Evolutionary conservation across 176 grass and related monocot species (phyloP).

Genomic region (Lolium multiflorum): DNA sequence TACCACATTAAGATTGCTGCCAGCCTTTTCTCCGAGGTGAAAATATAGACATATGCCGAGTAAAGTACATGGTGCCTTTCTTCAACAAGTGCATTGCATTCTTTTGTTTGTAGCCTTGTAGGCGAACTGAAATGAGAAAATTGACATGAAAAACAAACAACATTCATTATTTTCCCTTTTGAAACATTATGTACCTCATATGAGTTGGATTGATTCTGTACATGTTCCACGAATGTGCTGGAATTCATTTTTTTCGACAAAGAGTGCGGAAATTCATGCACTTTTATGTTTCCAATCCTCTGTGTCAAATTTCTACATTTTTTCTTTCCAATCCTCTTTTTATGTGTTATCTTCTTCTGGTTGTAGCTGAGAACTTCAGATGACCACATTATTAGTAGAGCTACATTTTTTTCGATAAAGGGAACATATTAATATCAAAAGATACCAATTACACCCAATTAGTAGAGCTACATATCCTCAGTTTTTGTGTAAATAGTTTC

Average conservation of each 20-base stretch:
- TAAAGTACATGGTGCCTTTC: constrained; percentile 16
- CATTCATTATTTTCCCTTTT: neutral
- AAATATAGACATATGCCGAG: neutral
- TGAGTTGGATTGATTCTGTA: neutral
- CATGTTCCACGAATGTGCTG: neutral
- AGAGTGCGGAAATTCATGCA: neutral
- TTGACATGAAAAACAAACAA: too few relatives aligned
- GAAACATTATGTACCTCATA: neutral
- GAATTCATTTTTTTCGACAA: neutral
- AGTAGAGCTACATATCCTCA: constrained; percentile 20
- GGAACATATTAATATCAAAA: too few relatives aligned
- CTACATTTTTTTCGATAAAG: neutral
- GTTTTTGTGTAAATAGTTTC: constrained; percentile 11
- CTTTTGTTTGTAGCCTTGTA: neutral
- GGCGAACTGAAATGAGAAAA: neutral
- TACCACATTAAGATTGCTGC: neutral
- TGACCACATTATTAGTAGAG: constrained; percentile 18
- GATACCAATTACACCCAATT: neutral
- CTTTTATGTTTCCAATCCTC: neutral
- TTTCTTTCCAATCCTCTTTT: neutral
- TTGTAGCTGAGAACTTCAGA: neutral
- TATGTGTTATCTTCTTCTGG: constrained; percentile 21
- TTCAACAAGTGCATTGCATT: neutral
- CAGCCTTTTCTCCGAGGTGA: neutral
- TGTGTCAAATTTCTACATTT: too few relatives aligned